A percentile compares a stretch with the other conserved stretches of the same genome.
Conservation (phyloP, 768 basidiomycete species). For the Russula sp. region DNA sequence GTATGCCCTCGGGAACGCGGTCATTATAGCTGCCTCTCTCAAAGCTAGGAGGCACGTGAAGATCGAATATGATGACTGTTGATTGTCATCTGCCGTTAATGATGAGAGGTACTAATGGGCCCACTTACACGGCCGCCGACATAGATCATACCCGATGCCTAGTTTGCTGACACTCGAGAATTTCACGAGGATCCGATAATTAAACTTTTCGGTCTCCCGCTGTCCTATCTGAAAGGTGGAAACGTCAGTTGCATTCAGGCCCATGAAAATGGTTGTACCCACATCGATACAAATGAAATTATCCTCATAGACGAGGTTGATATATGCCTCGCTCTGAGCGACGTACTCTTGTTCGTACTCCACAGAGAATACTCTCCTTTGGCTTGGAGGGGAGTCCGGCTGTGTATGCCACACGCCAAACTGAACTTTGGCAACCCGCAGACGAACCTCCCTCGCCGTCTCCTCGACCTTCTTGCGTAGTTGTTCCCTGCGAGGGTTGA, state of each 20-base stretch:
- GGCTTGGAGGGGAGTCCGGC: conserved; percentile 17
- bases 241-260: neutral
- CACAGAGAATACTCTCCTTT: conserved; percentile 43
- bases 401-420: conserved; percentile 51
- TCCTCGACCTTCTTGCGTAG: conserved; percentile 16
- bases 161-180: conserved; percentile 13
- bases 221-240: neutral
- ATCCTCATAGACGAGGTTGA: conserved; percentile 60
- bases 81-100: neutral
- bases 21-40: conserved; percentile 53
- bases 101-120: neutral
- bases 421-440: conserved; percentile 57
- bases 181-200: conserved; percentile 2
- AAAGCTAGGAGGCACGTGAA: conserved; percentile 44
- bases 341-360: conserved; percentile 57
- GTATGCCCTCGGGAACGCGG: conserved; percentile 24
- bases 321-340: conserved; percentile 39
- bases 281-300: conserved; percentile 59
- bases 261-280: conserved; percentile 14
- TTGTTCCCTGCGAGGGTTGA: conserved; percentile 24
- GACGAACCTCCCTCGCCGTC: conserved; percentile 35
- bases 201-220: conserved; percentile 3
- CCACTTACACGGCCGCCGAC: neutral
- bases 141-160: conserved; percentile 1
- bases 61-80: neutral